phyloP scores from a whole-genome alignment of 2,329 filamentous ascomycete species.

The Aspergillus sp. region DNA sequence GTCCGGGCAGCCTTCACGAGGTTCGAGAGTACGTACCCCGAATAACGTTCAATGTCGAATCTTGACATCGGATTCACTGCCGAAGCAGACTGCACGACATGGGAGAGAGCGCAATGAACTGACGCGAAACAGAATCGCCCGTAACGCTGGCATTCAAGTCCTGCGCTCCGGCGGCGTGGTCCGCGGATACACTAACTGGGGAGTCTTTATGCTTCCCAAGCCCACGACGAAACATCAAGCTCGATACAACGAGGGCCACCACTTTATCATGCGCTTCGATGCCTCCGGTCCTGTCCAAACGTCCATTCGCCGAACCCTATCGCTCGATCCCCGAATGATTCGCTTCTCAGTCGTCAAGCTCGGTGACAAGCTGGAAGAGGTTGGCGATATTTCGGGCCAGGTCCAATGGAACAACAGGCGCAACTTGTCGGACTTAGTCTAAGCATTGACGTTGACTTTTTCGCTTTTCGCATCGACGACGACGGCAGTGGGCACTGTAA shows the following conservation, averaged over 20 bases:
- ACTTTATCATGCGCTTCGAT: constrained; percentile 98
- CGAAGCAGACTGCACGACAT: neutral
- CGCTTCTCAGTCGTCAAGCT: constrained; percentile 85
- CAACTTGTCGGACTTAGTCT: constrained; percentile 35
- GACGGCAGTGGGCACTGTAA: neutral
- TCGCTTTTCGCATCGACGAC: constrained; percentile 2
- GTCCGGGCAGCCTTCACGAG: constrained; percentile 84
- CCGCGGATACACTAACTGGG: constrained; percentile 94
- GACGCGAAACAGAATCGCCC: constrained; percentile 71
- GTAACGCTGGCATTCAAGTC: constrained; percentile 79
- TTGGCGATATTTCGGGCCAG: constrained; percentile 61
- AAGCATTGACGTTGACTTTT: neutral
- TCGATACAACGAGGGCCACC: constrained; percentile 83
- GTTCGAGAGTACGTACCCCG: constrained; percentile 80
- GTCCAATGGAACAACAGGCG: constrained; percentile 56
- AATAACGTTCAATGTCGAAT: neutral
- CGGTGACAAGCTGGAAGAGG: constrained; percentile 67
- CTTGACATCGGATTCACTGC: neutral
- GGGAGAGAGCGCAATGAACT: constrained; percentile 1
- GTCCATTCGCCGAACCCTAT: constrained; percentile 73
- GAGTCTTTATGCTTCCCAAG: constrained; percentile 83
- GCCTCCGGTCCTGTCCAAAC: constrained; percentile 74
- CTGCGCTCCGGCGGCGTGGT: constrained; percentile 85
- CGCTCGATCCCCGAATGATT: constrained; percentile 88
- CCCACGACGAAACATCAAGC: constrained; percentile 80